Percentiles rank a stretch among this genome's conserved stretches.
Conservation (phyloP, 129 eudicot species). For the Ambrosia trifida region DNA sequence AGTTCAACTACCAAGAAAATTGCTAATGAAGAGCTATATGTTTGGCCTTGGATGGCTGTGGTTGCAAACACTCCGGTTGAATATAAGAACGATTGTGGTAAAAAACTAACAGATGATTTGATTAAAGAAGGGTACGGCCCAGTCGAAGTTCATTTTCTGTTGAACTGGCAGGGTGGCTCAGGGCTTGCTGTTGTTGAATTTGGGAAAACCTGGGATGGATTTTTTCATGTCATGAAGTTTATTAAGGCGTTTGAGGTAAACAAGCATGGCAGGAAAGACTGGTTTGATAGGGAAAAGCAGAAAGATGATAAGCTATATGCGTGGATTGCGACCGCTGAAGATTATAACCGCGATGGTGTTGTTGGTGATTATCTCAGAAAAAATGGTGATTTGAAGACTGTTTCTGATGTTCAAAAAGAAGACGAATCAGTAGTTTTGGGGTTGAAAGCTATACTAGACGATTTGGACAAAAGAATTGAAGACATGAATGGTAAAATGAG, state of each 20-base stretch:
- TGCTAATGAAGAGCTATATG: conserved; percentile 46
- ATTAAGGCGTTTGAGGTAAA: conserved; percentile 49
- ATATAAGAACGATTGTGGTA: conserved; percentile 45
- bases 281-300: conserved; percentile 22
- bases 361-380: conserved; percentile 53
- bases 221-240: conserved; percentile 45
- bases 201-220: conserved; percentile 62
- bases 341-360: conserved; percentile 36
- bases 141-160: conserved; percentile 53
- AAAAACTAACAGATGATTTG: conserved; percentile 58
- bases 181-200: conserved; percentile 68
- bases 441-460: conserved; percentile 33
- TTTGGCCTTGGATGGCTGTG: conserved; percentile 74
- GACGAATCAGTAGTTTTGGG: conserved; percentile 36
- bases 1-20: neutral
- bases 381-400: conserved; percentile 57
- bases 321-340: conserved; percentile 71
- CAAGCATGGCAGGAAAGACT: conserved; percentile 54
- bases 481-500: conserved; percentile 48
- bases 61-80: conserved; percentile 59
- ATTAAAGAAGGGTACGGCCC: conserved; percentile 56
- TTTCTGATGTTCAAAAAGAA: conserved; percentile 55
- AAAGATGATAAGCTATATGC: conserved; percentile 62
- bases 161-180: conserved; percentile 49
- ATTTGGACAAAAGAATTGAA: conserved; percentile 44